Evolutionary conservation across 345 rosid species (phyloP), one percentile per base, ranked within the genome.

Genomic region (Aurinia saxatilis): DNA sequence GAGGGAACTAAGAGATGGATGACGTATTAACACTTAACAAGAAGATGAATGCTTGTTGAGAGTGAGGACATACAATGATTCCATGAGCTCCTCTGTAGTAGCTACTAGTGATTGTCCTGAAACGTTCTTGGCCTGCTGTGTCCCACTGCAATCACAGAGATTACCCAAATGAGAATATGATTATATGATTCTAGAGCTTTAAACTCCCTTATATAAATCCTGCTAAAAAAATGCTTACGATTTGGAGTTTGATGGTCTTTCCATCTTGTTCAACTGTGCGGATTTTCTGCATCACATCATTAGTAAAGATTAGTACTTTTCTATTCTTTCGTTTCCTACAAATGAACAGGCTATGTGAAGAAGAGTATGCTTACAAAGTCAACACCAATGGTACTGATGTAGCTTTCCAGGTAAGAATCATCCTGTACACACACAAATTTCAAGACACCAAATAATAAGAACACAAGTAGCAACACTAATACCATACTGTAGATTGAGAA

Each of bases 1-100:
- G 10, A 63, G 18, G 33, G 11, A 55, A 47, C 1, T 9, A 38
- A 13, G 16, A 0, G 37, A 62, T 54, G 5, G 1, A 1, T 37
- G n/a, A n/a, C n/a, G 34, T 7, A 27, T 10, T 7, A 13, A 30
- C 10, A 51, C 44, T 7, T 10, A 13, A 30, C 18, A 44, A 52
- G 21, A 38, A 45, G 18, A 34, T 25, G 39, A 51, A 8, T 40
- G 55, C 0, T 33, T 37, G 3, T 14, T 38, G 41, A 38, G 46
- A 56, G 47, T 21, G 34, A 69, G 36, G 8, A 19, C 80, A 52
- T 71, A 89, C 95, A 57, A 89, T 86, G 61, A 86, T 89, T 61
- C 96, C 96, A 81, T 89, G 96, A 34, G 96, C 96, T 50, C 95
- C 96, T 71, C 95, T 87, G 66, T 89, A 86, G 79, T 89, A 89